Evolutionary conservation across 176 grass and related monocot genomes (phyloP), one percentile per base, ranked within the genome.

Genomic region (Miscanthus lutarioriparius): DNA sequence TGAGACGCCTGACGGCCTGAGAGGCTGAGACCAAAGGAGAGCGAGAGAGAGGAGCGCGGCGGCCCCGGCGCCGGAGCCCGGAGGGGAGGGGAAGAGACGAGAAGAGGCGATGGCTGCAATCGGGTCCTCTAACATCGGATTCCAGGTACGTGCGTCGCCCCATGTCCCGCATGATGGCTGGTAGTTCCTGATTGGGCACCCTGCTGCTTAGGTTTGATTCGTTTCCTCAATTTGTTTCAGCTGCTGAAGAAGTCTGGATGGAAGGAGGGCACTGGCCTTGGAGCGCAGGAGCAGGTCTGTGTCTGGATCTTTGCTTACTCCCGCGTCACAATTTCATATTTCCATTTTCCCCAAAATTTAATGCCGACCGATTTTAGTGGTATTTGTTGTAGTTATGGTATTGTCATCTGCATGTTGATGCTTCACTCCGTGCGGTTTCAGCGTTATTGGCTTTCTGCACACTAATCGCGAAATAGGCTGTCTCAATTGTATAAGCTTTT

Each of bases 191-290:
- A 8, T 59, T 9, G 16, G 45, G 0, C 37, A 2, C 12, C 20
- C 23, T 10, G 47, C 61, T 74, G 27, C 64, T 75, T 96, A 91
- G 86, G 86, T 93, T 91, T 77, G 82, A 62, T 72, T 80, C 48
- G 26, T 49, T 49, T 23, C 40, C 33, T 83, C 32, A 53, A 61
- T 64, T 13, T 71, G 35, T 15, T 79, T 77, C 86, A 96, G 96
- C 81, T 99, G 47, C 81, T 99, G 58, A 99, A 96, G 91, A 99
- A 99, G 75, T 91, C 85, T 3, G 88, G 96, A 10, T 99, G 93
- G 93, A 96, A 92, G 91, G 96, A 98, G 84, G 96, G 96, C 43
- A 98, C 93, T 19, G 96, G 93, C 20, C 96, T 98, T 40, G 91
- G 96, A 13, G 93, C 93, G 53, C 82, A 88, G 70, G 96, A 98